These are phyloP conservation scores for Linderniella brevidens DNA, from an alignment of 257 asterid species.

Conservation along the genomic window DNA sequence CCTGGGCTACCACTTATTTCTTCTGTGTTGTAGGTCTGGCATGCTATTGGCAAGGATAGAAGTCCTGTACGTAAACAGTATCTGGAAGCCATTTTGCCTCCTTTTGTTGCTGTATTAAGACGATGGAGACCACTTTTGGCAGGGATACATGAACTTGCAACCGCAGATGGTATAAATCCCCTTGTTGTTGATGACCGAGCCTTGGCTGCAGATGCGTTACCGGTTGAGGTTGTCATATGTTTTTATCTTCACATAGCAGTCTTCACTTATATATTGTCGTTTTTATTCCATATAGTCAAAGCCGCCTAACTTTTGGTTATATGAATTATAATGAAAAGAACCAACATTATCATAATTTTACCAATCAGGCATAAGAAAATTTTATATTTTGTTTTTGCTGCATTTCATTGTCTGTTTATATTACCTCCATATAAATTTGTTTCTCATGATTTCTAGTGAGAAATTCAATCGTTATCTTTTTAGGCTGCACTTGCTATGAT, in stretches of 20 bases:
- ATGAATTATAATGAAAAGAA: too few relatives aligned
- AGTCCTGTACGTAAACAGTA: constrained; percentile 80
- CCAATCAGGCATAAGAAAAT: too few relatives aligned
- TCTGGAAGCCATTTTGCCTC: constrained; percentile 85
- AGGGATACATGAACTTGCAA: constrained; percentile 86
- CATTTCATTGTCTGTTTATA: too few relatives aligned
- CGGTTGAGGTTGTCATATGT: constrained; percentile 53
- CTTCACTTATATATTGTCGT: neutral
- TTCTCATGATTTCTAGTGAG: constrained; percentile 11
- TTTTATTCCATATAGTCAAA: too few relatives aligned
- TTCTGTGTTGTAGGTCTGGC: constrained; percentile 53
- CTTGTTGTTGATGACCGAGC: constrained; percentile 90
- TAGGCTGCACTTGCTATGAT: constrained; percentile 97
- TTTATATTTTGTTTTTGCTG: too few relatives aligned
- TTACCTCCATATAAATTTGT: too few relatives aligned
- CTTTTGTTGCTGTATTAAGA: constrained; percentile 86
- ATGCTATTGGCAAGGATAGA: constrained; percentile 75
- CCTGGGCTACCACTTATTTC: too few relatives aligned
- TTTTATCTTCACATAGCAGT: constrained; percentile 8
- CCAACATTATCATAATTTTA: too few relatives aligned
- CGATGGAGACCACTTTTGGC: constrained; percentile 99
- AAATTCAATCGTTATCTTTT: constrained; percentile 11
- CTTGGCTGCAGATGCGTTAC: constrained; percentile 91
- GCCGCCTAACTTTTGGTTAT: too few relatives aligned
- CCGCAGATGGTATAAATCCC: constrained; percentile 91